Percentiles rank a stretch among this genome's conserved stretches.
phyloP scores from a whole-genome alignment of 495 filamentous ascomycete species.

The Chaetomium cochliodes region DNA sequence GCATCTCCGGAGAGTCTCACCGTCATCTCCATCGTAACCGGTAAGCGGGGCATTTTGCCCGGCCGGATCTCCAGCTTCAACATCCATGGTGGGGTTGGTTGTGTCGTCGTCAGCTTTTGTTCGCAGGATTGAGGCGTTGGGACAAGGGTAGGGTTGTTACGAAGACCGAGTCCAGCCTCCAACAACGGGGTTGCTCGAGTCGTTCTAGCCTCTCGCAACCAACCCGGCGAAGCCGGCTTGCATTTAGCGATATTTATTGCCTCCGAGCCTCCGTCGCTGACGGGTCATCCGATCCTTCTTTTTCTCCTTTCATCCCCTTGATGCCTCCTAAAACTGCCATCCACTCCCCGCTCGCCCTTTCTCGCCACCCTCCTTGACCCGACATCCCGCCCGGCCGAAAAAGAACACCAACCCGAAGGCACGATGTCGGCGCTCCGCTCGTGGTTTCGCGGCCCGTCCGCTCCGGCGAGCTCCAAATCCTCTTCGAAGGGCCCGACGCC shows the following conservation, averaged over 20 bases:
- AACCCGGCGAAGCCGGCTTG: slow-evolving; percentile 9
- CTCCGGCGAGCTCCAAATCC: slow-evolving; percentile 27
- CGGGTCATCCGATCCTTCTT: neutral
- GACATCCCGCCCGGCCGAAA: neutral
- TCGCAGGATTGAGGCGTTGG: neutral
- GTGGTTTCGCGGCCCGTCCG: slow-evolving; percentile 34
- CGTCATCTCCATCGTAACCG: neutral
- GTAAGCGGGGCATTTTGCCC: neutral
- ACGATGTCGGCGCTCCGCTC: slow-evolving; percentile 35
- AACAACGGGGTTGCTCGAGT: neutral
- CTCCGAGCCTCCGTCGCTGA: neutral
- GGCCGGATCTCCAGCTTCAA: slow-evolving; percentile 2
- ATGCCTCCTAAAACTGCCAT: neutral
- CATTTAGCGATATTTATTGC: neutral
- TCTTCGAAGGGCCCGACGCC: slow-evolving; percentile 26
- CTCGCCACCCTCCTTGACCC: slow-evolving; percentile 14
- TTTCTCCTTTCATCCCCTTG: neutral
- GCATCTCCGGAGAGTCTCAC: neutral
- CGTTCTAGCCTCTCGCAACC: neutral
- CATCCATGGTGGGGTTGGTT: slow-evolving; percentile 8
- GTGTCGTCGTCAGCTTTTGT: neutral
- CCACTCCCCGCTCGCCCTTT: neutral
- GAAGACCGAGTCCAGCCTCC: neutral
- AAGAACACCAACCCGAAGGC: slow-evolving; percentile 3
- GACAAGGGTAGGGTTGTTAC: slow-evolving; percentile 7